Conservation (phyloP, 371 early-diverging fungal species). For the Mucor mucedo region DNA sequence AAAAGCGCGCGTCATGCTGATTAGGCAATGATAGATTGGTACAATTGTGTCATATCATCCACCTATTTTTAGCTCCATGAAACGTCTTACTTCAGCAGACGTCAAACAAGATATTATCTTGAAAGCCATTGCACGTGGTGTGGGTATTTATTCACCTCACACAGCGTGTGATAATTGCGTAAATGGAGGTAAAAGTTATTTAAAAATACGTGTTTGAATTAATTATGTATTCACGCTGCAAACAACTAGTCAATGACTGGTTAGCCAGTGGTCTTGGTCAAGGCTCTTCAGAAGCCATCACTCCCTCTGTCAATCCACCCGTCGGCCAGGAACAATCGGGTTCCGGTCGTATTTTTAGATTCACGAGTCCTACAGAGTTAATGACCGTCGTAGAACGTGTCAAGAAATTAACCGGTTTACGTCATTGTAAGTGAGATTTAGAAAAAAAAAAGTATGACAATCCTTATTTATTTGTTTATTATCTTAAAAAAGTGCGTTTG, state of each 20-base stretch:
- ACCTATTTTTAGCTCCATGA: slow-evolving; percentile 89
- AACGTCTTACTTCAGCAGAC: slow-evolving; percentile 77
- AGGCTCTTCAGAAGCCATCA: slow-evolving; percentile 57
- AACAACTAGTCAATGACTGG: slow-evolving; percentile 79
- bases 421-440: slow-evolving; percentile 49
- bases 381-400: slow-evolving; percentile 62
- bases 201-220: not conserved
- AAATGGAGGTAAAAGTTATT: slow-evolving; percentile 68
- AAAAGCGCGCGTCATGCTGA: not conserved
- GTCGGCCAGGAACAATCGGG: slow-evolving; percentile 76
- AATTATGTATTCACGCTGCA: not conserved
- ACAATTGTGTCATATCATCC: slow-evolving; percentile 97
- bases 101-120: slow-evolving; percentile 83
- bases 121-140: slow-evolving; percentile 81
- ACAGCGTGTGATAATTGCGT: slow-evolving; percentile 90
- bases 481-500: slow-evolving; percentile 64
- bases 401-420: slow-evolving; percentile 69
- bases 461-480: too few species aligned
- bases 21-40: slow-evolving; percentile 60
- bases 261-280: slow-evolving; percentile 71
- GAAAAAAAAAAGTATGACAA: too few species aligned
- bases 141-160: slow-evolving; percentile 97
- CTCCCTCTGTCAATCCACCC: slow-evolving; percentile 59
- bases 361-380: slow-evolving; percentile 62
- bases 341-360: slow-evolving; percentile 74